Percentiles rank a stretch among this genome's conserved stretches.
Conservation (phyloP, 2,329 filamentous ascomycete species). For the Verticillium longisporum region DNA sequence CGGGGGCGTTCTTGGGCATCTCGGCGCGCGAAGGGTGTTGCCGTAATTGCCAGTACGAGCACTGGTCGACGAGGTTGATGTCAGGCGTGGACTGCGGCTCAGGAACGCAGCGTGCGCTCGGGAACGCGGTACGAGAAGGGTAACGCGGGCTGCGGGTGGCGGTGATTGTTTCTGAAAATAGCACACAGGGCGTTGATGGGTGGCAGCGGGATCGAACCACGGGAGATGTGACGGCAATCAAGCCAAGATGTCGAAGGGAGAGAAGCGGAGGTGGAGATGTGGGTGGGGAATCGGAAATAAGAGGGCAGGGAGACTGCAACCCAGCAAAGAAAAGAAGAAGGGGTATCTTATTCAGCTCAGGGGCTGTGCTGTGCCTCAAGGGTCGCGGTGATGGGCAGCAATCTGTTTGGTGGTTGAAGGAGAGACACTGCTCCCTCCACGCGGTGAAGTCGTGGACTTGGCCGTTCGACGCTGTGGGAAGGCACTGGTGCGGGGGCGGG, state of each 20-base stretch:
- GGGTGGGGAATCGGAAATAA: neutral
- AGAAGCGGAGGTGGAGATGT: neutral
- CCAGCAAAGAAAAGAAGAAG: neutral
- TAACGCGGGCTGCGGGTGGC: neutral
- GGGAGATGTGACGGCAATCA: neutral
- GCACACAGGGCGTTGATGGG: neutral
- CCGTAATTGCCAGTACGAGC: neutral
- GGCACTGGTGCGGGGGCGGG: neutral
- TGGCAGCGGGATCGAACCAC: neutral
- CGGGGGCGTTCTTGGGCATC: slow-evolving; percentile 10
- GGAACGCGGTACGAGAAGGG: neutral
- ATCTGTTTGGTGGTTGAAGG: neutral
- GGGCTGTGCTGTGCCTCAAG: neutral
- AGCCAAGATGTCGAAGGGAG: neutral
- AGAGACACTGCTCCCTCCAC: neutral
- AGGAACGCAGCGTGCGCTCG: neutral
- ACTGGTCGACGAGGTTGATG: neutral
- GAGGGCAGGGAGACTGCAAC: no score
- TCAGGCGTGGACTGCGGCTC: neutral
- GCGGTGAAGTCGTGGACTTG: neutral
- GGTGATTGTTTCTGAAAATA: neutral
- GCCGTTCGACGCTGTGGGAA: neutral
- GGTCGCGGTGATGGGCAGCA: neutral
- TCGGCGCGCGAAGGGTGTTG: neutral
- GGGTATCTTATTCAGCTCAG: neutral